Conservation (phyloP, 1,284 basidiomycete species). For the Moesziomyces globuligerus region DNA sequence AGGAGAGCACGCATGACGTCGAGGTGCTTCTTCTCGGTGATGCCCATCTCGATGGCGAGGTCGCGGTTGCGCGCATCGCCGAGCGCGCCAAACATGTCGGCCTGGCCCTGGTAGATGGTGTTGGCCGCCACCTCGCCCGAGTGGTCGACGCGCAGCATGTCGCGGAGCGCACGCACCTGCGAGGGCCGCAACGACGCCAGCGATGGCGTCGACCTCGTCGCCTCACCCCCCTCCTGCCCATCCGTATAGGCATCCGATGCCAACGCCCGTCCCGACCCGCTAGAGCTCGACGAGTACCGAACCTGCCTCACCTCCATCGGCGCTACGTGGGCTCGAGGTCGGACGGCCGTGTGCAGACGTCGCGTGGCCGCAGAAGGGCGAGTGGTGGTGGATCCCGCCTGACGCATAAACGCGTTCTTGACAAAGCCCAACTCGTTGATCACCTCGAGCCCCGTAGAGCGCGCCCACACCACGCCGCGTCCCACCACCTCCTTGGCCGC, state of each 20-base stretch:
- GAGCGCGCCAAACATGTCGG: conserved; percentile 57
- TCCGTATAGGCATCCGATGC: conserved; percentile 55
- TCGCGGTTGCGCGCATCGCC: conserved; percentile 52
- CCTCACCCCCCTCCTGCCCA: not conserved
- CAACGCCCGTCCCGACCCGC: conserved; percentile 22
- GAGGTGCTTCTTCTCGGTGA: conserved; percentile 92
- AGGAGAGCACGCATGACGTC: conserved; percentile 84
- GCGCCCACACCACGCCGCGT: conserved; percentile 56
- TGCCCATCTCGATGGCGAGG: conserved; percentile 89
- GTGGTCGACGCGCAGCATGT: conserved; percentile 66
- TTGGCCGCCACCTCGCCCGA: conserved; percentile 66
- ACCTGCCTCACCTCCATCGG: not conserved
- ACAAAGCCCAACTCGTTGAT: conserved; percentile 63
- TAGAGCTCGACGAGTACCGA: conserved; percentile 16
- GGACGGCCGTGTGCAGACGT: conserved; percentile 1
- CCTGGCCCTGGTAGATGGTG: conserved; percentile 66
- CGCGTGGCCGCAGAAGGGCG: not conserved
- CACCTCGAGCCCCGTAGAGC: conserved; percentile 64
- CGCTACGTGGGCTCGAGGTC: not conserved
- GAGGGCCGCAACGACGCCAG: conserved; percentile 40
- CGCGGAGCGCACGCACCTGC: conserved; percentile 47
- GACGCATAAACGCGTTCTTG: conserved; percentile 56
- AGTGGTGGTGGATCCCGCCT: conserved; percentile 44
- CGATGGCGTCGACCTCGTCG: conserved; percentile 32
- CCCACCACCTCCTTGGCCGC: conserved; percentile 41